Percentiles rank a stretch among this genome's conserved stretches.
Conservation (phyloP, 2,329 filamentous ascomycete genomes). For the Catunica adiposa region DNA sequence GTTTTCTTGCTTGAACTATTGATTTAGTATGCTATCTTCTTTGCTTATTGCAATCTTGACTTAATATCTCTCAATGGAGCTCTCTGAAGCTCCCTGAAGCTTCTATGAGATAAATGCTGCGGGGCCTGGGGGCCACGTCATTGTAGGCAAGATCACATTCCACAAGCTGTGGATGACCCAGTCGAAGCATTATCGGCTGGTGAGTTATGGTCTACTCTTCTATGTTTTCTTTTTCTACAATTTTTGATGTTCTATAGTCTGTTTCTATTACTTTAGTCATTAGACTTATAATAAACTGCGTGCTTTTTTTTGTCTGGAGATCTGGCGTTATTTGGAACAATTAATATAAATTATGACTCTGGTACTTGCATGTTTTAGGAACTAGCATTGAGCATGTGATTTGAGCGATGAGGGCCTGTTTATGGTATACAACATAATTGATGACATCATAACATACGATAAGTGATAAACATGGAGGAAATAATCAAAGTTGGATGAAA, state of each 20-base stretch:
- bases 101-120: no score
- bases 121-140: neutral
- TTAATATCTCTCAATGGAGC: neutral
- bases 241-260: neutral
- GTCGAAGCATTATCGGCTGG: neutral
- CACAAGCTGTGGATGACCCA: neutral
- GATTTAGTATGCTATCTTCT: neutral
- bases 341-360: neutral
- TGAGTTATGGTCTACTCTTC: neutral
- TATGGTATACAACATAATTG: neutral
- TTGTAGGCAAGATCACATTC: neutral
- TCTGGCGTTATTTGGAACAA: neutral
- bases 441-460: neutral
- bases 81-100: neutral
- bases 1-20: neutral
- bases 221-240: neutral
- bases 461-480: neutral
- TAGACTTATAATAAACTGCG: neutral
- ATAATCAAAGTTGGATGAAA: neutral
- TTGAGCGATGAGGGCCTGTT: no score
- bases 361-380: neutral
- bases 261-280: neutral
- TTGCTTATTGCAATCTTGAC: neutral
- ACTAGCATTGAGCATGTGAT: no score
- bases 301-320: neutral